Conservation (phyloP, 2,329 filamentous ascomycete species). For the Fusarium penzigii region DNA sequence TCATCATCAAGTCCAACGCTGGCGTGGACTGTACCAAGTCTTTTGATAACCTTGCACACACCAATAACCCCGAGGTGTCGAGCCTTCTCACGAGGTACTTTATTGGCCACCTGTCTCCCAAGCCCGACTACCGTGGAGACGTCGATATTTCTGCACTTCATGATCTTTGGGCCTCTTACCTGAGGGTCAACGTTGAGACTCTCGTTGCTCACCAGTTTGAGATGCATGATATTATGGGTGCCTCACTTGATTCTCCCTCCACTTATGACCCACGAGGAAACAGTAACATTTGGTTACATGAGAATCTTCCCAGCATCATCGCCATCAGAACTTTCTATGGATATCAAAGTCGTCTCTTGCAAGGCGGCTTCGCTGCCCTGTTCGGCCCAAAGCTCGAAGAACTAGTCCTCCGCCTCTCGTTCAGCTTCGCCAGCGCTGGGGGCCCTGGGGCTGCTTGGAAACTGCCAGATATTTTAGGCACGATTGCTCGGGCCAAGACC, state of each 20-base stretch:
- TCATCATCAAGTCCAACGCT: slow-evolving; percentile 56
- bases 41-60: slow-evolving; percentile 56
- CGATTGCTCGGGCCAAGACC: slow-evolving; percentile 32
- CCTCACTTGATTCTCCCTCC: slow-evolving; percentile 26
- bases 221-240: slow-evolving; percentile 51
- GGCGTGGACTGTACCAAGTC: slow-evolving; percentile 55
- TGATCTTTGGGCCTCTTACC: slow-evolving; percentile 52
- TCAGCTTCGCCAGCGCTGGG: slow-evolving; percentile 48
- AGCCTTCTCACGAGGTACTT: slow-evolving; percentile 57
- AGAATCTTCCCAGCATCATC: slow-evolving; percentile 48
- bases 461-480: slow-evolving; percentile 28
- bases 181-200: slow-evolving; percentile 50
- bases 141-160: slow-evolving; percentile 47
- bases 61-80: slow-evolving; percentile 54
- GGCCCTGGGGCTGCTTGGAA: slow-evolving; percentile 43
- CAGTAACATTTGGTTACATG: slow-evolving; percentile 47
- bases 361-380: slow-evolving; percentile 50
- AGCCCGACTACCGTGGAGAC: slow-evolving; percentile 47
- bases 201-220: slow-evolving; percentile 55
- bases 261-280: slow-evolving; percentile 12
- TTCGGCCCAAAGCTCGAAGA: slow-evolving; percentile 55
- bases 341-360: slow-evolving; percentile 53
- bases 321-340: slow-evolving; percentile 54
- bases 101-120: slow-evolving; percentile 51
- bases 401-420: slow-evolving; percentile 53